Conservation (phyloP, 116 monocot species). For the Dioscorea cayenensis region DNA sequence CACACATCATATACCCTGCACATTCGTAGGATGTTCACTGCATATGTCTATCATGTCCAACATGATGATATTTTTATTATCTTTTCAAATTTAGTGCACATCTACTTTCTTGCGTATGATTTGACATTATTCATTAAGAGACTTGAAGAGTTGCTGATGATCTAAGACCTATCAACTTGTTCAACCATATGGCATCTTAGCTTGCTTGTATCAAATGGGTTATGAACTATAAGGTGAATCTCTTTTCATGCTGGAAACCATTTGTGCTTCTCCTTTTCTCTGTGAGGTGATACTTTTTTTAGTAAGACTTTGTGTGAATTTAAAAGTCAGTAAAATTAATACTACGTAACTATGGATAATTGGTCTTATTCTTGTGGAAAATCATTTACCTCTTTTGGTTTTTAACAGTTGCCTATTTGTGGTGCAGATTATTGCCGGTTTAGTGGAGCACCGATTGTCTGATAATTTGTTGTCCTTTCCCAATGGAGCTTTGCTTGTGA, state of each 20-base stretch:
- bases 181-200: no score
- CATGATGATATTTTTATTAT: background rate
- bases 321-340: background rate
- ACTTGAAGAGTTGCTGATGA: background rate
- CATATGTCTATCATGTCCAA: no score
- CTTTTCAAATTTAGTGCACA: background rate
- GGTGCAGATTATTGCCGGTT: conserved; percentile 77
- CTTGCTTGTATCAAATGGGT: background rate
- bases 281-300: no score
- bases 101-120: background rate
- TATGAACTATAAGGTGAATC: background rate
- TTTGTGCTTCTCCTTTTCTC: no score
- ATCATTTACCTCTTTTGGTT: background rate
- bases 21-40: no score
- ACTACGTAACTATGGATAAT: background rate
- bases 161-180: no score
- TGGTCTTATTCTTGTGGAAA: background rate
- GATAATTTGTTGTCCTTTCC: conserved; percentile 59
- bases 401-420: background rate
- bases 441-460: conserved; percentile 82
- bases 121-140: background rate
- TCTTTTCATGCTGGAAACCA: background rate
- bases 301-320: background rate
- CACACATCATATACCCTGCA: no score
- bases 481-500: conserved; percentile 61